Evolutionary conservation across 2,329 filamentous ascomycete species (phyloP).

Genomic region (Verticillium dahliae): DNA sequence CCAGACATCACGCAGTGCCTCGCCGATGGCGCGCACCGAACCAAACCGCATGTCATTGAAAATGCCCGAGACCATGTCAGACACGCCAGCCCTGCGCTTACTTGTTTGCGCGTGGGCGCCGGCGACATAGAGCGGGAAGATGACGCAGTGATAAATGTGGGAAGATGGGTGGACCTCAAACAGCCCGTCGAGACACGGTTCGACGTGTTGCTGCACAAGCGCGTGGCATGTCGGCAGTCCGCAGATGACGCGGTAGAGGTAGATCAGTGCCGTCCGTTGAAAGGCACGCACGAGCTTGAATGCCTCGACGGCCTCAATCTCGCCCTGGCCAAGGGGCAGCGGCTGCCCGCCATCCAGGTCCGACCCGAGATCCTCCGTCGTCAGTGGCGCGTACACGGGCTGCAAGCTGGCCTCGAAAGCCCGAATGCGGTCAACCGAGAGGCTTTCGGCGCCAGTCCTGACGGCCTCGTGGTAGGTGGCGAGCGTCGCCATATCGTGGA

Average conservation of each 20-base stretch:
- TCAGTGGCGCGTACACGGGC: constrained; percentile 19
- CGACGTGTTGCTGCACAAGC: constrained; percentile 31
- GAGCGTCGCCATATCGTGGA: constrained; percentile 21
- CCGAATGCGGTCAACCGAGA: constrained; percentile 21
- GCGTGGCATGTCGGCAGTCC: constrained; percentile 28
- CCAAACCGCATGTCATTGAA: constrained; percentile 25
- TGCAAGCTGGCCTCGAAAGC: constrained; percentile 18
- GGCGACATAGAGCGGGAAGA: constrained; percentile 29
- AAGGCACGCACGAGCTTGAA: constrained; percentile 30
- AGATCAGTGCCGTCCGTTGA: constrained; percentile 32
- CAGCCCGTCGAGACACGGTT: constrained; percentile 27
- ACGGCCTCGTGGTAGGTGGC: constrained; percentile 19
- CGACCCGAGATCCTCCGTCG: constrained; percentile 12
- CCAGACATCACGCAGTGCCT: background rate
- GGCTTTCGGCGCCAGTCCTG: constrained; percentile 10
- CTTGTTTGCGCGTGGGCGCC: constrained; percentile 24
- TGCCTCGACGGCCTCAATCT: constrained; percentile 23
- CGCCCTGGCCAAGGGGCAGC: constrained; percentile 6
- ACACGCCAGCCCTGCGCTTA: constrained; percentile 17
- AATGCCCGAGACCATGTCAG: constrained; percentile 14
- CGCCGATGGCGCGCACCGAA: constrained; percentile 22
- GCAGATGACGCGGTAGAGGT: constrained; percentile 33
- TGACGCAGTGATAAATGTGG: constrained; percentile 30
- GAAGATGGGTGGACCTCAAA: constrained; percentile 25
- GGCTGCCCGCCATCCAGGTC: background rate